Base-by-base conservation (phyloP, 31 red algal species). In the Bonnemaisonia californica region DNA sequence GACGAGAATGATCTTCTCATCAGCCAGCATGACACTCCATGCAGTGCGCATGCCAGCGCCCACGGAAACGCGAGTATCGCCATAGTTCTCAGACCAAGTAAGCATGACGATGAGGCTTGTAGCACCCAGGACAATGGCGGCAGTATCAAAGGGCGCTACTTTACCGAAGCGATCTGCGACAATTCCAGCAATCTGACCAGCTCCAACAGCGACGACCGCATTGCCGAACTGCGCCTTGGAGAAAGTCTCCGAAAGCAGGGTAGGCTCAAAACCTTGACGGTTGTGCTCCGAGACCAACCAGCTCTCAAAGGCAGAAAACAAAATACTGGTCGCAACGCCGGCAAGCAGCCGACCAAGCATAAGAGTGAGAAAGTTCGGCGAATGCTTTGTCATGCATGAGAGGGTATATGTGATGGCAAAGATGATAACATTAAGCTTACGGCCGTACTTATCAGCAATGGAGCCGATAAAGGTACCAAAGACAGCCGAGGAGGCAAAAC, bases 61-160 rank as follows among this genome's bases (percentile, higher is more conserved):
- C 28, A 93, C 89, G 54, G 76, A 80, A 42, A 90, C 59, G 1
- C 71, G 45, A 79, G 30, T 55, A 47, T 95, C 89, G 26, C 96
- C 96, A 79, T 98, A 98, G 65, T 98, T 98, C 62, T 98, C 96
- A 1, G 54, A 65, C 96, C 91, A 95, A 41, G 83, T 98, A 26
- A 37, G 30, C 23, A 69, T 24, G n/a, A 91, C 85, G 56, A 89
- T 69, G 26, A 89, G 42, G 18, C 79, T 84, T 34, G 45, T 41
- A 32, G 89, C 8, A 33, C 67, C 79, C 21, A 97, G 80, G 41
- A 82, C 83, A 29, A 91, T 63, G 34, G 82, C 31, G 37, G 94
- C 83, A 57, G 79, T 68, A 84, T 97, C 94, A 38, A 97, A 97
- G 18, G 94, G 94, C 21, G 86, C 86, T 5, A 96, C 88, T 45